Evolutionary conservation across 208 protist species (phyloP), one percentile per base, ranked within the genome.

Genomic region (Wallacemonas sp.): DNA sequence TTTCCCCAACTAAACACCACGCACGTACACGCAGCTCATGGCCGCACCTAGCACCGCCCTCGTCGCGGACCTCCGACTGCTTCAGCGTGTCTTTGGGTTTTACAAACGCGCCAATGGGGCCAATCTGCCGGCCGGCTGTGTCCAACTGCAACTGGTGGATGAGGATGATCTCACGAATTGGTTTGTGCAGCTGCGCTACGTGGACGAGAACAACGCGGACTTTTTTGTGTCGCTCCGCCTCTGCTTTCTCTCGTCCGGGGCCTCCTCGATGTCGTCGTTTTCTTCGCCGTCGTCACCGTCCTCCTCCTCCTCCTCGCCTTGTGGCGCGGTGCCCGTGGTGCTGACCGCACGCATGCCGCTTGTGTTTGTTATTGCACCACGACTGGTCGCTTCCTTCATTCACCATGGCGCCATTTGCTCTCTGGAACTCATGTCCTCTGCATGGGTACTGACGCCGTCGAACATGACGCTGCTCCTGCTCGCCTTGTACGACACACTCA

Each of bases 321-420:
- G 29, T 42, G 16, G 29, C 4, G 55, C 38, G 31, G 38, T 38
- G 32, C 57, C 41, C 7, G 41, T 46, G 25, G 42, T 64, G 42
- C 11, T 64, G 3, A 14, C 65, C 31, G 54, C 71, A 36, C 61
- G 57, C 11, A 92, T 95, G 84, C 89, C 89, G 25, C 71, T 91
- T 23, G 86, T 92, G 25, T 92, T 95, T 72, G 71, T 95, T 39
- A 81, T 92, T 20, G 64, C 79, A 1, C 89, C 89, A 11, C 85
- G 89, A 7, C 84, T 95, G 32, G 61, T 86, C 29, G 84, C 86
- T 0, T 69, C 86, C 5, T 95, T 95, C 50, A 91, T 95, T 57
- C 89, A 95, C 59, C 78, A 87, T 67, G 89, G 89, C 28, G 82
- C 84, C 12, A 74, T 95, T 10, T 95, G 89, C 63, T 90, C 89